Base-by-base conservation (phyloP, 768 basidiomycete genomes). In the Mycena crocata region DNA sequence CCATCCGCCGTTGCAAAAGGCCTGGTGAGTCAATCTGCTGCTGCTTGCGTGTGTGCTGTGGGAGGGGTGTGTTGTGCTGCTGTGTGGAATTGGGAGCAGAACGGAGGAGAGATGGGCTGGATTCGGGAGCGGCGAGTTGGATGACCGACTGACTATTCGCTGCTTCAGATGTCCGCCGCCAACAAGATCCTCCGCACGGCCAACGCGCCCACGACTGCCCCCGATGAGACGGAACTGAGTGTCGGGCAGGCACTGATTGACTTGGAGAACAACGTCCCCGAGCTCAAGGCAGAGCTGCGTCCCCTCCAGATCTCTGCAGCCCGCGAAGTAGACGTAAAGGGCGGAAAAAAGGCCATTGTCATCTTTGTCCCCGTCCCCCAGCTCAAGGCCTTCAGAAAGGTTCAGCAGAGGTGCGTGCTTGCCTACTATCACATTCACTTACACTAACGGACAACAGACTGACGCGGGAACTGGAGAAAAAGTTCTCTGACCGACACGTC, bases 381-480 rank as follows among this genome's bases (percentile, higher is more conserved):
- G 83, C 80, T 97, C 82, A 98, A 98, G 86, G 97, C 96, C 19
- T 99, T 96, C 92, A 95, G 92, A 85, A 99, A 97, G 84, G 87
- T 99, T 74, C 98, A 99, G 84, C 91, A 90, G 78, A 92, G 96
- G 96, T 98, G 77, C 62, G 86, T 73, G 30, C 2, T 13, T 24
- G 21, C 21, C 8, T 35, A 21, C 3, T 26, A 15, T 28, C 24
- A 10, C 10, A 2, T 37, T 39, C 5, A 6, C 12, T 31, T 6
- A 8, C 42, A 35, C 10, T 55, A 26, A 5, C n/a, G 48, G 26
- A 9, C 31, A 17, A 8, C 49, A 99, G 97, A 81, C 92, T 99
- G 78, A 98, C 97, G 67, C 92, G 97, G 59, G 97, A 99, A 80
- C 89, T 99, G 76, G 98, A 99, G 90, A 99, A 99, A 90, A 99